Percentiles rank a stretch among this genome's conserved stretches.
These are phyloP conservation scores for Bacidia gigantensis DNA, from an alignment of 495 filamentous ascomycete genomes.

Conservation along the genomic window DNA sequence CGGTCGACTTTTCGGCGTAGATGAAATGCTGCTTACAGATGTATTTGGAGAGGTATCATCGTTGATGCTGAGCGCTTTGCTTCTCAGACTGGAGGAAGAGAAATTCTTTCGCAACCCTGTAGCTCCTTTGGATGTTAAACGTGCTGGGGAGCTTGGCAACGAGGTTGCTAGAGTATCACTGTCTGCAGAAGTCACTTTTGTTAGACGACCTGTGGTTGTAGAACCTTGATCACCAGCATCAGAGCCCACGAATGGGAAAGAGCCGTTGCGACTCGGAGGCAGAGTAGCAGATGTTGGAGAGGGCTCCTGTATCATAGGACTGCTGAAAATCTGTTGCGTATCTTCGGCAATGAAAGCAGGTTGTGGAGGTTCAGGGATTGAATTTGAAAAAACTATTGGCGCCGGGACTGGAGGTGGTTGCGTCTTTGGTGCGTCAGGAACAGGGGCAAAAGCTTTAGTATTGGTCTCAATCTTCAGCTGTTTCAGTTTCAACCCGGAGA, in stretches of 20 bases:
- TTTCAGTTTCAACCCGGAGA: conserved; percentile 65
- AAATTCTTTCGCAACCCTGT: conserved; percentile 60
- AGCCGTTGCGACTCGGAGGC: conserved; percentile 16
- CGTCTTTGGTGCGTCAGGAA: conserved; percentile 27
- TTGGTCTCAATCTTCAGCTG: conserved; percentile 86
- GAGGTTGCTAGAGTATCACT: conserved; percentile 24
- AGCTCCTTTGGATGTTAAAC: conserved; percentile 36
- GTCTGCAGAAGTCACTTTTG: conserved; percentile 31
- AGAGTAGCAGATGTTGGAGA: conserved; percentile 4
- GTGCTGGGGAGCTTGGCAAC: conserved; percentile 33
- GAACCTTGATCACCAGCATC: conserved; percentile 13
- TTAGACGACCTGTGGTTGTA: conserved; percentile 19
- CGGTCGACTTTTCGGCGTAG: conserved; percentile 36
- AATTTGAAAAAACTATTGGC: conserved; percentile 15
- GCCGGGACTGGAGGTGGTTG: conserved; percentile 26
- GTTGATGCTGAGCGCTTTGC: conserved; percentile 60
- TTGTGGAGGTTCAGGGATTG: conserved; percentile 12
- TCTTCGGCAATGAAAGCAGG: conserved; percentile 17
- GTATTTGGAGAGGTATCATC: conserved; percentile 60
- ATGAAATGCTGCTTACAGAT: conserved; percentile 55
- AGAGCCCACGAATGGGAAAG: conserved; percentile 15
- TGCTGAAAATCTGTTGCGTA: conserved; percentile 9
- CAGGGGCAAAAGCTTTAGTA: conserved; percentile 27
- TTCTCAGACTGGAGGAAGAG: conserved; percentile 61
- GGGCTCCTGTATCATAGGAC: conserved; percentile 3